Conservation (phyloP, 495 filamentous ascomycete species). For the Penicillium argentinense region DNA sequence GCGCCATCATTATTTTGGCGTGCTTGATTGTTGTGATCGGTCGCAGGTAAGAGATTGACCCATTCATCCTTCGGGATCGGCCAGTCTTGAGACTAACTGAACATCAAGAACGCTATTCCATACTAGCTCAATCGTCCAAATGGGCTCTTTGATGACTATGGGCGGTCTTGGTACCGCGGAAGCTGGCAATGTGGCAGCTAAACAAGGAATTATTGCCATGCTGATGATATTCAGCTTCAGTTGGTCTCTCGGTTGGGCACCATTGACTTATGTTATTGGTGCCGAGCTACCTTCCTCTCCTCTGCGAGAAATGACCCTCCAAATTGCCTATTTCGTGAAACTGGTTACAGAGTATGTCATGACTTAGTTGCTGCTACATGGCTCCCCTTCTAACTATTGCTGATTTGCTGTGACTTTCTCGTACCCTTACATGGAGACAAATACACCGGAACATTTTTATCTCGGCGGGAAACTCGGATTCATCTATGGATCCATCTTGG, state of each 20-base stretch:
- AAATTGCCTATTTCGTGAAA: slow-evolving; percentile 22
- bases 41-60: slow-evolving; percentile 11
- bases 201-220: slow-evolving; percentile 23
- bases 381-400: background rate
- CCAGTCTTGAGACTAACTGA: background rate
- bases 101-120: slow-evolving; percentile 8
- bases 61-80: no score
- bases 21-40: slow-evolving; percentile 12
- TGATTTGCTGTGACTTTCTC: slow-evolving; percentile 25
- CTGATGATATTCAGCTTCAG: slow-evolving; percentile 19
- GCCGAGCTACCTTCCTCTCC: slow-evolving; percentile 20
- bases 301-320: slow-evolving; percentile 21
- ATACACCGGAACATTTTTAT: slow-evolving; percentile 16
- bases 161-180: slow-evolving; percentile 19
- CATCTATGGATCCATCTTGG: slow-evolving; percentile 23
- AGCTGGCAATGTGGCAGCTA: slow-evolving; percentile 8
- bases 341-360: slow-evolving; percentile 20
- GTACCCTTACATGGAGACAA: slow-evolving; percentile 20
- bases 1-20: slow-evolving; percentile 8
- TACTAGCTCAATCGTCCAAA: slow-evolving; percentile 16
- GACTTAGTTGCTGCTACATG: background rate
- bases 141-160: slow-evolving; percentile 19
- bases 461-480: slow-evolving; percentile 23
- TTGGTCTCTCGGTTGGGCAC: slow-evolving; percentile 24
- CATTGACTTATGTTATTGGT: slow-evolving; percentile 19